Base-by-base conservation (phyloP, 2,329 filamentous ascomycete genomes). In the Fusarium redolens region DNA sequence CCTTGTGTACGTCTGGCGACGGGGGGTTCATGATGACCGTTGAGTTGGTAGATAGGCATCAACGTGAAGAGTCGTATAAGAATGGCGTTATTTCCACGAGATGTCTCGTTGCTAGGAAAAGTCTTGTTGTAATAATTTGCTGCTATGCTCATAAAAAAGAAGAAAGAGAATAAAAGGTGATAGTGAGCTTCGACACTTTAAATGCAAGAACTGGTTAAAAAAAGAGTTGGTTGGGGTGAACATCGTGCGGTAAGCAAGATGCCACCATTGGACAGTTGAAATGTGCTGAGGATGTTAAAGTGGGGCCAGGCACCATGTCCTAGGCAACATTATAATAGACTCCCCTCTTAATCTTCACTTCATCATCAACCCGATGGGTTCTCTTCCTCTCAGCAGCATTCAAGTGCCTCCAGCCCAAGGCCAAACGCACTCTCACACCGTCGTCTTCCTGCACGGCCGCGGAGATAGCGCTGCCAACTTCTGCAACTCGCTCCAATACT, bases 361-460 rank as follows among this genome's bases (percentile, higher is more conserved):
- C 5, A 11, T 18, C 1, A 11, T 7, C 2, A 4, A 10, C 11
- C 0, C 14, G 17, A 65, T 65, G 58, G 35, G 22, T 0, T 54
- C 47, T 37, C 7, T 33, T 31, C 9, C 28, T 28, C 28, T 65
- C 0, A 14, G 0, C 2, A 47, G 22, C 13, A 41, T 65, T 5
- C 11, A 20, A 41, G 40, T 65, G 4, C 47, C 58, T 4, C 40
- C 58, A 41, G 58, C 40, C 7, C 47, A 61, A 51, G 56, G 44
- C 7, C 61, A 55, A 44, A 37, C 41, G 15, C 83, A 84, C 76
- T 81, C 81, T 5, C 83, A 86, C 74, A 86, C 84, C 2, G 77
- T 84, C 50, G 75, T 86, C 65, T 85, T 86, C 77, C 79, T 86
- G 8, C 85, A 86, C 75, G 83, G 83, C 31, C 84, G 84, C 22